phyloP scores from a whole-genome alignment of 495 filamentous ascomycete species.

The Penicillium roqueforti region DNA sequence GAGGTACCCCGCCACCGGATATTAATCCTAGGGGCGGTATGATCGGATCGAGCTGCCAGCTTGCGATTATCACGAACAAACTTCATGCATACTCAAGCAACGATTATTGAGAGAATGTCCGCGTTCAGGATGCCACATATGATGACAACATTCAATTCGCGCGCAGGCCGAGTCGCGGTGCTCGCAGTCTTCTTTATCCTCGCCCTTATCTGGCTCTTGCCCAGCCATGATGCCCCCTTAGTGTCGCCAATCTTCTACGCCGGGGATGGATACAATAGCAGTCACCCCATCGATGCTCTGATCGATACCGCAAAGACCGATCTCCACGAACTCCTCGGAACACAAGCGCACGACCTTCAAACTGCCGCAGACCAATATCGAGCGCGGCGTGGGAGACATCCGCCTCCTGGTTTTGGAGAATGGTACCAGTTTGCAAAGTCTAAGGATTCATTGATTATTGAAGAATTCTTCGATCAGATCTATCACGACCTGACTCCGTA shows the following conservation, averaged over 20 bases:
- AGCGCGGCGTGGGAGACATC: slow-evolving; percentile 24
- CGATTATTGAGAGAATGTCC: background rate
- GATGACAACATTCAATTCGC: background rate
- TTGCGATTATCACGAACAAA: background rate
- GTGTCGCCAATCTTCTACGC: background rate
- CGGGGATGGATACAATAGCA: background rate
- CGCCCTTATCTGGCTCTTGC: background rate
- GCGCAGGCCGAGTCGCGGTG: background rate
- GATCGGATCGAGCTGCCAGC: background rate
- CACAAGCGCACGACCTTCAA: slow-evolving; percentile 3
- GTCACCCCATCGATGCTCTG: slow-evolving; percentile 11
- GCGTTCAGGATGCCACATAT: background rate
- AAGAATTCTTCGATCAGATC: slow-evolving; percentile 56
- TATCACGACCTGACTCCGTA: slow-evolving; percentile 61
- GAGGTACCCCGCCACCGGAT: background rate
- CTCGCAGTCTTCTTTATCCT: background rate
- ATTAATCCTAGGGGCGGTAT: background rate
- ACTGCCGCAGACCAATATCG: slow-evolving; percentile 12
- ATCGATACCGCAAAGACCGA: slow-evolving; percentile 7
- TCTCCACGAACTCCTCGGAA: background rate
- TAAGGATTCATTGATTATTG: slow-evolving; percentile 42
- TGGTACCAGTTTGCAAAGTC: slow-evolving; percentile 64
- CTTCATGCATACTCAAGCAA: background rate
- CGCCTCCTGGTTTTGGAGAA: slow-evolving; percentile 61
- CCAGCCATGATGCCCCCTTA: background rate